Conservation (phyloP, 148 eudicot genomes). For the Heliosperma pusillum region DNA sequence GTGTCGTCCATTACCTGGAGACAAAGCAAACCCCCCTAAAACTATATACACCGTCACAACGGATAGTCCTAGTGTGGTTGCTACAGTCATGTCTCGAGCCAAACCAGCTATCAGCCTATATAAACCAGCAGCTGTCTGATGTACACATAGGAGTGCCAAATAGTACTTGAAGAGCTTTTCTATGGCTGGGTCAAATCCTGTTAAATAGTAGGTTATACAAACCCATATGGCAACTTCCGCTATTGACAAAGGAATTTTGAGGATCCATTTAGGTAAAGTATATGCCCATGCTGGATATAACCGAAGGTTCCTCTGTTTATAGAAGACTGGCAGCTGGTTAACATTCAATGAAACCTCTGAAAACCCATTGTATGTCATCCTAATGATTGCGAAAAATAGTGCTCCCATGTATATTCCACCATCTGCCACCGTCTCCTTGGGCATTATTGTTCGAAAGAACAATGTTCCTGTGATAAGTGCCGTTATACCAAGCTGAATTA, state of each 20-base stretch:
- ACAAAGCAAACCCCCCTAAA: slow-evolving; percentile 33
- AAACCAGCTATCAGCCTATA: slow-evolving; percentile 27
- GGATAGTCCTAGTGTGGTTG: slow-evolving; percentile 26
- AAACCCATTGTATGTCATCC: slow-evolving; percentile 25
- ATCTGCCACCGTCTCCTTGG: slow-evolving; percentile 20
- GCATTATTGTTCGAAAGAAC: slow-evolving; percentile 34
- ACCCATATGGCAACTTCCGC: slow-evolving; percentile 27
- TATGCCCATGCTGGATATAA: slow-evolving; percentile 41
- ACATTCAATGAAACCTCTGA: slow-evolving; percentile 32
- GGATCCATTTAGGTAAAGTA: slow-evolving; percentile 34
- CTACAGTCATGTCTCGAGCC: slow-evolving; percentile 20
- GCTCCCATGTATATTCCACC: slow-evolving; percentile 33
- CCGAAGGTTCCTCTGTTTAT: slow-evolving; percentile 34
- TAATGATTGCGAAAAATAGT: slow-evolving; percentile 22
- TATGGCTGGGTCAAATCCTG: slow-evolving; percentile 31
- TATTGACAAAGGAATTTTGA: slow-evolving; percentile 25
- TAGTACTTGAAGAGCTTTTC: slow-evolving; percentile 18
- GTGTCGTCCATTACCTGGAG: slow-evolving; percentile 21
- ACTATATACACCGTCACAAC: slow-evolving; percentile 16
- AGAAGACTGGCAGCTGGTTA: slow-evolving; percentile 34
- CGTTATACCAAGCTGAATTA: slow-evolving; percentile 44
- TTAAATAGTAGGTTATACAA: slow-evolving; percentile 30
- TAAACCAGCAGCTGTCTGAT: slow-evolving; percentile 28
- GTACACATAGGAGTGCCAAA: slow-evolving; percentile 11
- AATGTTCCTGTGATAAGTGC: slow-evolving; percentile 48